Percentiles rank a stretch among this genome's conserved stretches.
phyloP scores from a whole-genome alignment of 192 early-diverging fungal genomes.

The Linnemannia zychae region DNA sequence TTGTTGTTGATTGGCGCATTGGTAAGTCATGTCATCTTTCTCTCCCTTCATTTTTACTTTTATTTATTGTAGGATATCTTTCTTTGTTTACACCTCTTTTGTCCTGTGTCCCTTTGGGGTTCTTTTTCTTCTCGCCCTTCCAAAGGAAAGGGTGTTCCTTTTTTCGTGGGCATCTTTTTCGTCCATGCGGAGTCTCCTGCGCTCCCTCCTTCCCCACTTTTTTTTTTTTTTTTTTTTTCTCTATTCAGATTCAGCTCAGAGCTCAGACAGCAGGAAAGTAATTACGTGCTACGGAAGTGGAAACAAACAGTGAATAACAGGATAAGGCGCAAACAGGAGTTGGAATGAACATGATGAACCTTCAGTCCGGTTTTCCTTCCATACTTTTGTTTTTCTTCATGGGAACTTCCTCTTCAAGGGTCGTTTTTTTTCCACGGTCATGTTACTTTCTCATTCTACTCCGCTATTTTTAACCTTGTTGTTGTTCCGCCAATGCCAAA shows the following conservation, averaged over 20 bases:
- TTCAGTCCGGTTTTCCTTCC: background rate
- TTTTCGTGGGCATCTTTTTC: background rate
- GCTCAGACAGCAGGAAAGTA: background rate
- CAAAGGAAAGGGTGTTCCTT: background rate
- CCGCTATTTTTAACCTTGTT: background rate
- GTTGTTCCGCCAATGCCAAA: background rate
- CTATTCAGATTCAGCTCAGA: background rate
- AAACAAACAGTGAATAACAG: background rate
- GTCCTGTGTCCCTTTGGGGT: background rate
- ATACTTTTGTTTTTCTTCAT: background rate
- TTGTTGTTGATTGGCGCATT: conserved; percentile 74
- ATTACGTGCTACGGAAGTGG: background rate
- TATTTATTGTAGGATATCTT: too few relatives aligned
- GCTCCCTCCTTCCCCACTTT: background rate
- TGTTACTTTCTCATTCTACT: background rate
- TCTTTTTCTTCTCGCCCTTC: background rate
- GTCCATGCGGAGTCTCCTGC: background rate
- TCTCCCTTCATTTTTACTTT: too few relatives aligned
- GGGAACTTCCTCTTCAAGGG: too few relatives aligned
- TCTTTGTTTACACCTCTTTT: background rate
- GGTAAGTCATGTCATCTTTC: conserved; percentile 23
- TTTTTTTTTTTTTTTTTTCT: background rate
- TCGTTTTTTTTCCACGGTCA: conserved; percentile 10
- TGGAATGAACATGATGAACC: background rate
- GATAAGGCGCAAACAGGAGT: background rate